Evolutionary conservation across 2,329 filamentous ascomycete genomes (phyloP), one percentile per base, ranked within the genome.

Genomic region (Cladophialophora yegresii): DNA sequence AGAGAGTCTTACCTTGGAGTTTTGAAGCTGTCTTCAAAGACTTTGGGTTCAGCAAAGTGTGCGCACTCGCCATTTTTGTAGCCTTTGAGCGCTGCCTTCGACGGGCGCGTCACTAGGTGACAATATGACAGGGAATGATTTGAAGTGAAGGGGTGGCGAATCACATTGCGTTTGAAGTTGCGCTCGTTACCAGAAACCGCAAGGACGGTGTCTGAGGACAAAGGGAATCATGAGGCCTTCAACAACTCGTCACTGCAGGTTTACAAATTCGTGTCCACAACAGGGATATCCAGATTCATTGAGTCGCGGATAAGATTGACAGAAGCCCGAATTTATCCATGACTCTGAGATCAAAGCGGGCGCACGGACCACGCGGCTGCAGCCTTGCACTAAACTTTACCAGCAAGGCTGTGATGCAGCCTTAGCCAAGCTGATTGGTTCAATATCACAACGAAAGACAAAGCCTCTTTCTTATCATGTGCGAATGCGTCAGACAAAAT

Each of bases 31-130:
- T 77, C 65, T 73, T 79, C 63, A 77, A 75, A 33, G 73, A 73
- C 69, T 78, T 77, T 16, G 79, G 79, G 68, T 81, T 75, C 62
- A 81, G 71, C 32, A 81, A 74, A 73, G 79, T 74, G 49, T 76
- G 77, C 36, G 79, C 76, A 58, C 76, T 75, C 49, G 75, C 75
- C 77, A 78, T 79, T 60, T 40, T 45, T 62, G 12, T 32, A 47
- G 57, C 12, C 13, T 26, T 8, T 28, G 9, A 16, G 23, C n/a
- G 6, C 12, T 20, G 9, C 20, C 28, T 30, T n/a, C 51, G 23
- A 7, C 40, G 10, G 10, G 16, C 45, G 6, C 20, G 57, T 59
- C 57, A 59, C 57, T 43, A 16, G n/a, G 13, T 26, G 47, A n/a
- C 16, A 32, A 47, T 16, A 57, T 54, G 33, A 62, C 30, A 30